These are phyloP conservation scores for Sphagnum magellanicum DNA, from an alignment of 228 moss, liverwort and hornwort species.

Conservation along the genomic window DNA sequence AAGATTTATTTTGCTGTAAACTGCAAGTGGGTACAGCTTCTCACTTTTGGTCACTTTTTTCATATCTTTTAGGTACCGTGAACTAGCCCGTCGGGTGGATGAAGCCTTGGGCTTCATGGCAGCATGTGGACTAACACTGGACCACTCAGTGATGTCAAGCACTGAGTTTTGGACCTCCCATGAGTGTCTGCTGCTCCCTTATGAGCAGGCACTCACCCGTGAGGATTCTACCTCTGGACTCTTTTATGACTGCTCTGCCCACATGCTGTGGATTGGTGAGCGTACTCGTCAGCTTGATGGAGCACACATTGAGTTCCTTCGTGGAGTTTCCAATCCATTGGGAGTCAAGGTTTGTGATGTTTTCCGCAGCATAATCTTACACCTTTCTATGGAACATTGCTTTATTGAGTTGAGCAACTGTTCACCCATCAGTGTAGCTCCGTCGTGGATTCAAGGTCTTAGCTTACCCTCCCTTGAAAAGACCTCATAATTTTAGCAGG, in stretches of 20 bases:
- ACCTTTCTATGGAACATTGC: neutral
- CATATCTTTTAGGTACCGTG: conserved; percentile 14
- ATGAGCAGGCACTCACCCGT: conserved; percentile 46
- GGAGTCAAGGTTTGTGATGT: conserved; percentile 23
- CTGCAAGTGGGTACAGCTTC: too few relatives aligned
- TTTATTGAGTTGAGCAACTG: neutral
- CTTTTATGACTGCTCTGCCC: conserved; percentile 41
- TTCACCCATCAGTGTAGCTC: too few relatives aligned
- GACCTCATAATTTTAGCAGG: too few relatives aligned
- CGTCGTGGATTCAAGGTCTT: too few relatives aligned
- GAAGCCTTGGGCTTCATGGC: conserved; percentile 43
- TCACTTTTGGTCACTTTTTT: neutral
- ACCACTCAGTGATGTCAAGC: conserved; percentile 32
- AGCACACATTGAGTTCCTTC: conserved; percentile 49
- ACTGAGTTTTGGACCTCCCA: conserved; percentile 47
- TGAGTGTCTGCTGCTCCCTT: conserved; percentile 45
- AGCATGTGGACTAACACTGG: conserved; percentile 34
- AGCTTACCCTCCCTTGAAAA: too few relatives aligned
- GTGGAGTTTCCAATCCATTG: conserved; percentile 38
- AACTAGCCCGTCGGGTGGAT: conserved; percentile 35
- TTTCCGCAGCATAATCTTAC: neutral
- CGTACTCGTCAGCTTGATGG: conserved; percentile 46
- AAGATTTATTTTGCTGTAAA: too few relatives aligned
- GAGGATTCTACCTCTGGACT: conserved; percentile 36
- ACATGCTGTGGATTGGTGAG: conserved; percentile 26